Evolutionary conservation across 495 filamentous ascomycete genomes (phyloP).

Genomic region (Bombardia bombarda): DNA sequence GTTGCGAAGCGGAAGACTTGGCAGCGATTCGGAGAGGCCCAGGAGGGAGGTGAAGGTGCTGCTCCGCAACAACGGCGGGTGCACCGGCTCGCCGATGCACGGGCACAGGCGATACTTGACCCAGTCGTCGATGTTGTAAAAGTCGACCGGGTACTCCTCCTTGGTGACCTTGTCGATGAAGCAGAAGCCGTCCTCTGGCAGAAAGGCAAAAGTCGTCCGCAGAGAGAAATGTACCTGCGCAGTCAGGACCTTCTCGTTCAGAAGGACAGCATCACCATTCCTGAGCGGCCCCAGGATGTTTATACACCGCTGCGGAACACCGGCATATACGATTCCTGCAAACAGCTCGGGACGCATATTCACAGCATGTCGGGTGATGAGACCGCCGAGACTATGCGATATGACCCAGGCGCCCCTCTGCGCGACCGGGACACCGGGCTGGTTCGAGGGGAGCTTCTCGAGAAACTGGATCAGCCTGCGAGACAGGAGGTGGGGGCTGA

Average conservation of each 20-base stretch:
- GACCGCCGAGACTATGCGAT: conserved; percentile 81
- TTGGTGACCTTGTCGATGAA: conserved; percentile 79
- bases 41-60: conserved; percentile 31
- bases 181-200: conserved; percentile 83
- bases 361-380: conserved; percentile 84
- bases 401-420: conserved; percentile 71
- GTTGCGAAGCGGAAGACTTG: conserved; percentile 21
- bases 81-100: conserved; percentile 53
- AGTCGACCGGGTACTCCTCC: conserved; percentile 76
- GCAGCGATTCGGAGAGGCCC: conserved; percentile 27
- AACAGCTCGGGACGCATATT: conserved; percentile 86
- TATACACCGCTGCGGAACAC: conserved; percentile 75
- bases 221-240: conserved; percentile 94
- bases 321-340: conserved; percentile 78
- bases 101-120: conserved; percentile 71
- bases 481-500: conserved; percentile 74
- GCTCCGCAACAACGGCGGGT: conserved; percentile 37
- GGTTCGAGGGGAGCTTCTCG: conserved; percentile 67
- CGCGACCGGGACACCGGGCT: conserved; percentile 34
- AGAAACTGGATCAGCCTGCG: conserved; percentile 62
- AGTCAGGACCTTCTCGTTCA: conserved; percentile 85
- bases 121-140: conserved; percentile 77
- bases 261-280: conserved; percentile 82
- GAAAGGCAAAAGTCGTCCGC: conserved; percentile 73
- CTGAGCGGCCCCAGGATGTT: conserved; percentile 87